Evolutionary conservation across 176 grass and related monocot species (phyloP), one percentile per base, ranked within the genome.

Genomic region (Eleusine coracana): DNA sequence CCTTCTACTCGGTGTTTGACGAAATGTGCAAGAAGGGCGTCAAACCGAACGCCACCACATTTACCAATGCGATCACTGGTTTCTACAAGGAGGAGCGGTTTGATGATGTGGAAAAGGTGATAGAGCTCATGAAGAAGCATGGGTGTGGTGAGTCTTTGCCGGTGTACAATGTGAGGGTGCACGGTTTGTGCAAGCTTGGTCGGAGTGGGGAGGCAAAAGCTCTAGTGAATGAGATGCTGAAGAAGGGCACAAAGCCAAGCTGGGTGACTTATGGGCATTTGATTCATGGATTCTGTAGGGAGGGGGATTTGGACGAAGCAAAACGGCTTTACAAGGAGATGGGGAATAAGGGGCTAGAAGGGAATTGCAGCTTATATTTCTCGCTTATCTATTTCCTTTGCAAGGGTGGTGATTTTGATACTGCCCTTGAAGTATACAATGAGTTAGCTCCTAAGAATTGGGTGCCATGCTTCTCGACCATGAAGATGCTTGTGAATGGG

Each of bases 401-500:
- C n/a, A 62, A 82, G 77, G 82, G 84, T 71, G 95, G 76, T 7
- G 92, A 98, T 61, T 95, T 94, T 86, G 92, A 95, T 85, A 68
- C 68, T 18, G 92, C 90, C 2, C 71, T 91, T 61, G 78, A 60
- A 21, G 48, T 95, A 31, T 94, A 88, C 87, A 88, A 90, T 87
- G 88, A 84, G 69, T 78, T 77, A 17, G 50, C 77, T 65, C 45
- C 86, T 38, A 91, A 21, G 82, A 93, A 91, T 59, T 90, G 90
- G 92, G 58, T 93, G 13, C 96, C 96, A 2, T 27, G 72, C 67
- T 98, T 93, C 75, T 91, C 92, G 5, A 93, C 84, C 62, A 98
- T 98, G 96, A 98, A 95, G 81, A 93, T 93, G 86, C 88, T 98
- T 79, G 92, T 98, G 70, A 84, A 91, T 81, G 96, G 92, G 61